These are phyloP conservation scores for Parmales sp. DNA, from an alignment of 108 stramenopile species.

Conservation along the genomic window DNA sequence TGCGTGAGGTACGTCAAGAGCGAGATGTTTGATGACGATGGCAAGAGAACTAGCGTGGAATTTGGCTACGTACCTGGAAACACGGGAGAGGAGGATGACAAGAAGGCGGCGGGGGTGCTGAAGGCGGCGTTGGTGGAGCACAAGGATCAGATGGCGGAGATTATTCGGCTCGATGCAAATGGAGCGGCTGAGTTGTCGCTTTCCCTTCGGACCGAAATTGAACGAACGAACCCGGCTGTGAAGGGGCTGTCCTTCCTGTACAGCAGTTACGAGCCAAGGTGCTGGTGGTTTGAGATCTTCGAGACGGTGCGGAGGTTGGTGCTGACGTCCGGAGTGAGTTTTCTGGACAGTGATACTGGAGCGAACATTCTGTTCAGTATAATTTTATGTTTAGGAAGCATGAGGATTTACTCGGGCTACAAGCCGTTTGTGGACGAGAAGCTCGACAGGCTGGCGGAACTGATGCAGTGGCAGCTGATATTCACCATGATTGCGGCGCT, in stretches of 20 bases:
- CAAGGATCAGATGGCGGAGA: too few relatives aligned
- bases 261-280: background rate
- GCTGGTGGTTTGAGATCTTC: slow-evolving; percentile 2
- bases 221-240: background rate
- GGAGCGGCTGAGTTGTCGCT: too few relatives aligned
- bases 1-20: too few relatives aligned
- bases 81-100: too few relatives aligned
- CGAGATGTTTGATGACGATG: too few relatives aligned
- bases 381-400: background rate
- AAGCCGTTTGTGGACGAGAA: background rate
- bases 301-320: background rate
- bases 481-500: background rate
- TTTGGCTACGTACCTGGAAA: too few relatives aligned
- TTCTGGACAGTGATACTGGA: background rate
- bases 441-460: background rate
- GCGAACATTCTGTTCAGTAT: background rate
- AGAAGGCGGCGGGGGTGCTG: too few relatives aligned
- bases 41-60: too few relatives aligned
- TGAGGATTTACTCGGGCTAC: background rate
- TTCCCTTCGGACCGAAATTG: background rate
- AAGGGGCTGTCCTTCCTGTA: background rate
- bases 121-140: too few relatives aligned
- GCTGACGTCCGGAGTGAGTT: background rate
- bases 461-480: background rate
- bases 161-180: too few relatives aligned